Evolutionary conservation across 225 moss, liverwort and hornwort genomes (phyloP).

Genomic region (Rhytidiadelphus loreus): DNA sequence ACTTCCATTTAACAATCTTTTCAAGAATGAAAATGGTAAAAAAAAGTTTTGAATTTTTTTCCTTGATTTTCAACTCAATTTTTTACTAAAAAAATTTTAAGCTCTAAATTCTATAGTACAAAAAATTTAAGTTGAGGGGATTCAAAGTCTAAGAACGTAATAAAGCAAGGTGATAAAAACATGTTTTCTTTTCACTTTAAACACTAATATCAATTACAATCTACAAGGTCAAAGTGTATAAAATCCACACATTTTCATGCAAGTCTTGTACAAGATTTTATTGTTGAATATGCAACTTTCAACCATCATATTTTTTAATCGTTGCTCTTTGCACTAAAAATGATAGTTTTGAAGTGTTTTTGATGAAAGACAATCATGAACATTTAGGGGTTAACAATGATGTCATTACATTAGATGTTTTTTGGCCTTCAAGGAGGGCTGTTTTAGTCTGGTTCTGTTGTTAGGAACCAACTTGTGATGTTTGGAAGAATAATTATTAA

Average conservation of each 20-base stretch:
- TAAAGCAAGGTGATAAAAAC: neutral
- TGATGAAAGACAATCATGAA: neutral
- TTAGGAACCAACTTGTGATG: too few species aligned
- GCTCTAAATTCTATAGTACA: neutral
- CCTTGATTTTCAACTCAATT: neutral
- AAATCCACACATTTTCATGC: neutral
- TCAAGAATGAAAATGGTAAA: neutral
- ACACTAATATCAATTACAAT: neutral
- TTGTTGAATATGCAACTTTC: neutral
- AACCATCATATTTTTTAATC: rapidly evolving
- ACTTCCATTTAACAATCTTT: neutral
- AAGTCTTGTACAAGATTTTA: neutral
- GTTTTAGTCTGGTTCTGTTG: too few species aligned
- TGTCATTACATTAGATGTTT: too few species aligned
- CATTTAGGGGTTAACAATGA: neutral
- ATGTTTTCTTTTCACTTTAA: neutral
- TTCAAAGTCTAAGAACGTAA: neutral
- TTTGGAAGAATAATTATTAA: too few species aligned
- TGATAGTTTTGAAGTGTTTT: neutral
- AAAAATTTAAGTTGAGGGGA: neutral
- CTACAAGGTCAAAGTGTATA: neutral
- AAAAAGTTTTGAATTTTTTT: neutral
- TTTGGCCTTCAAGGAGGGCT: too few species aligned
- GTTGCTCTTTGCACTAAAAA: neutral
- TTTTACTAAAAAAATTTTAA: neutral